Percentiles rank a stretch among this genome's conserved stretches.
Evolutionary conservation across 208 protist species (phyloP).

Genomic region (Acanthamoeba rhysodes): DNA sequence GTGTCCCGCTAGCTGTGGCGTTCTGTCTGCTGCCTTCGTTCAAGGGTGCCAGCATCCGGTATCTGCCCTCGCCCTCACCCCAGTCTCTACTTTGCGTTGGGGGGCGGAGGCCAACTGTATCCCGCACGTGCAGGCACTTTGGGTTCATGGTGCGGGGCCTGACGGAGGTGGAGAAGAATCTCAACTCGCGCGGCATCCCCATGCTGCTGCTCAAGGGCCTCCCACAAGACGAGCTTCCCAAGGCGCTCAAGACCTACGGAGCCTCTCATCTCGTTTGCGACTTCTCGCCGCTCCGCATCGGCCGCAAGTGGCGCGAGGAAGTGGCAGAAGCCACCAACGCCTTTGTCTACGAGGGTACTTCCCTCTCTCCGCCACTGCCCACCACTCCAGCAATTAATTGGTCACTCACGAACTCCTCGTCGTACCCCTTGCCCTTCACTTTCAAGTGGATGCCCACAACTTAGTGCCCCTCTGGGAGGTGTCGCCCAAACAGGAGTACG

Average conservation of each 20-base stretch:
- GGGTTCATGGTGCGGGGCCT: slow-evolving; percentile 65
- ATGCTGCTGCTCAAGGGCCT: slow-evolving; percentile 42
- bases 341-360: slow-evolving; percentile 19
- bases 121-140: background rate
- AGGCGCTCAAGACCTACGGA: slow-evolving; percentile 9
- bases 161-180: slow-evolving; percentile 47
- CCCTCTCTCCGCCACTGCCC: background rate
- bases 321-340: background rate
- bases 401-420: background rate
- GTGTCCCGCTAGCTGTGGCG: background rate
- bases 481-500: slow-evolving; percentile 83
- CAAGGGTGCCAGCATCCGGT: slow-evolving; percentile 53
- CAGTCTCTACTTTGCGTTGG: background rate
- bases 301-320: slow-evolving; percentile 20
- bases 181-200: slow-evolving; percentile 22
- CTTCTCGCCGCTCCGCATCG: slow-evolving; percentile 58
- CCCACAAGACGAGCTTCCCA: slow-evolving; percentile 11
- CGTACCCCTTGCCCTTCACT: background rate
- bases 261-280: slow-evolving; percentile 40
- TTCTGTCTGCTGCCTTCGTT: slow-evolving; percentile 69
- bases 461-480: slow-evolving; percentile 83
- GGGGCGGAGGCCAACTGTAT: background rate
- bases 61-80: background rate
- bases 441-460: slow-evolving; percentile 81
- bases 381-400: too few relatives aligned